Conservation (phyloP, 176 grass and related monocot genomes). For the Triticum monococcum region DNA sequence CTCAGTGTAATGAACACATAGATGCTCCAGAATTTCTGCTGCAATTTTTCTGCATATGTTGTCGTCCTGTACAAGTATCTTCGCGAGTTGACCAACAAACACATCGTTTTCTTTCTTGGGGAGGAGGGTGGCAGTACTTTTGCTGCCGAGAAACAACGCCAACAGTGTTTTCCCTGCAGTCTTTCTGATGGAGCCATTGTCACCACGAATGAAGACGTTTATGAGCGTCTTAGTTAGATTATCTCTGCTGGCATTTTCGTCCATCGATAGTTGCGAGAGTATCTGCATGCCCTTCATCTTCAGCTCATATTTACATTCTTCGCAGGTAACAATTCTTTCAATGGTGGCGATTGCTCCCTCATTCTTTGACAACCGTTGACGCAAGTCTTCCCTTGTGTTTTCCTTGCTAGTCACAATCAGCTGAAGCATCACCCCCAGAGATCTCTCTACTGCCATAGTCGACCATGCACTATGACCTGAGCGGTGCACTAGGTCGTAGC, state of each 20-base stretch:
- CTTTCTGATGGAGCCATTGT: background rate
- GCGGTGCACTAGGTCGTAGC: background rate
- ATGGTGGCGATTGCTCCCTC: background rate
- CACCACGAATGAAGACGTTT: background rate
- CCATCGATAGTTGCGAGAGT: background rate
- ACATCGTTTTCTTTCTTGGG: background rate
- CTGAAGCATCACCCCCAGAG: background rate
- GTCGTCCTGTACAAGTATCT: background rate
- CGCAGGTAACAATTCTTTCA: background rate
- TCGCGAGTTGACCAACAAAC: background rate
- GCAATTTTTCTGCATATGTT: background rate
- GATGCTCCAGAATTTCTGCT: background rate
- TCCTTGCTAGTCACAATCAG: background rate
- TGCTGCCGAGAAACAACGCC: background rate
- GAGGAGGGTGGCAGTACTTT: background rate
- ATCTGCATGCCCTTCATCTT: background rate
- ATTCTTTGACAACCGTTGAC: too few species aligned
- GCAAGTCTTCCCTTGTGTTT: background rate
- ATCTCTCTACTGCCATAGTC: background rate
- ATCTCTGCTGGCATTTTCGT: fast-evolving
- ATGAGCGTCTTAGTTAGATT: background rate
- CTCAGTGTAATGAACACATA: background rate
- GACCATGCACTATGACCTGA: background rate
- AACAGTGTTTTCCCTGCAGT: background rate
- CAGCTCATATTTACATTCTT: background rate